Evolutionary conservation across 192 early-diverging fungal genomes (phyloP).

Genomic region (Gigaspora rosea): DNA sequence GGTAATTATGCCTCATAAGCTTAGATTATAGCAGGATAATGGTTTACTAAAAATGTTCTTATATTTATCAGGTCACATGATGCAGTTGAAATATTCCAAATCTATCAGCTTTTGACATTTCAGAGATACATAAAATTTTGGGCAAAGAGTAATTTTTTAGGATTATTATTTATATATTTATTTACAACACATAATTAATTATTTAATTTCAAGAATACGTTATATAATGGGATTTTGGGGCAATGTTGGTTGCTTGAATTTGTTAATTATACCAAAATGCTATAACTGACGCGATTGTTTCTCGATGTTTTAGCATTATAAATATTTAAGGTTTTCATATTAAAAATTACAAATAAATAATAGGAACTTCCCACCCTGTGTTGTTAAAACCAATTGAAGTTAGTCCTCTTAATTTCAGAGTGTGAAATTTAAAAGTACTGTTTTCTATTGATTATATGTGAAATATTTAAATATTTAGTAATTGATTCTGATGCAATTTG

Average conservation of each 20-base stretch:
- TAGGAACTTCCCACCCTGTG: conserved; percentile 85
- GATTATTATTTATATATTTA: background rate
- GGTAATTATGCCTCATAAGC: conserved; percentile 84
- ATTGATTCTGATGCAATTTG: too few relatives aligned
- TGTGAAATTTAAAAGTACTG: conserved; percentile 88
- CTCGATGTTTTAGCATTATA: conserved; percentile 72
- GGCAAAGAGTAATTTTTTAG: conserved; percentile 69
- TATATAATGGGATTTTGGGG: conserved; percentile 96
- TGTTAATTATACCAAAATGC: conserved; percentile 97
- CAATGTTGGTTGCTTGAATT: conserved; percentile 92
- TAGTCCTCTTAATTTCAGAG: conserved; percentile 61
- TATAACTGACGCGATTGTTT: conserved; percentile 82
- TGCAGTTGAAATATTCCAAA: conserved; percentile 96
- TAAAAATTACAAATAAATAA: background rate
- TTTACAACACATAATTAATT: background rate
- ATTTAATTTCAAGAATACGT: conserved; percentile 52
- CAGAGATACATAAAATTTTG: conserved; percentile 94
- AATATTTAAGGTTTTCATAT: too few relatives aligned
- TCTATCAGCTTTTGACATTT: conserved; percentile 83
- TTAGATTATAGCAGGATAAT: conserved; percentile 54
- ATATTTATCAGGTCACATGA: conserved; percentile 72
- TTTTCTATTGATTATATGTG: background rate
- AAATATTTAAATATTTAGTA: too few relatives aligned
- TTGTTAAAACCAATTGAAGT: conserved; percentile 86
- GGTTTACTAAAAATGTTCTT: background rate